Base-by-base conservation (phyloP, 306 rosid species). In the Rosa multiflora region DNA sequence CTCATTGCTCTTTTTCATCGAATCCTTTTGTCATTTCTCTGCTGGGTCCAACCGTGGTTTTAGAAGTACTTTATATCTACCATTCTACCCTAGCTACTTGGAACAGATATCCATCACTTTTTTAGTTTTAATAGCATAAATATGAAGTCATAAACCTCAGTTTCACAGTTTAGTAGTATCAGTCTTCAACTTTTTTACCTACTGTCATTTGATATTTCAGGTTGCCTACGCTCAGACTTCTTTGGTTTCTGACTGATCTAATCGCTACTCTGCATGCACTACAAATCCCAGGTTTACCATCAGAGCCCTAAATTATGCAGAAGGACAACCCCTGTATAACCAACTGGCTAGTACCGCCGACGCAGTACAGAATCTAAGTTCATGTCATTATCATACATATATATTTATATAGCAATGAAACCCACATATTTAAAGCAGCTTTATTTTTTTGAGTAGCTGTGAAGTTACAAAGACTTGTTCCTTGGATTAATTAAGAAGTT, bases 51-150 rank as follows among this genome's bases (percentile, higher is more conserved):
- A 48, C 47, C 18, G 46, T 15, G 47, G 55, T 55, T n/a, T 29
- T 20, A 55, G 26, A 26, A 12, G 39, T 61, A 26, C 67, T 66
- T 10, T 64, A 64, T 58, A n/a, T 58, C 11, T 13, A 64, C 70
- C 44, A 32, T 10, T 44, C 6, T 44, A 44, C 47, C 47, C 48
- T 67, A n/a, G n/a, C n/a, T n/a, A 17, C 5, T 39, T 18, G 23
- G 71, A 63, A 63, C 69, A 63, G 10, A 63, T 63, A 63, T 63
- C 69, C 43, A 63, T 63, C 69, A 63, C 68, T 59, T 32, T 15
- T 63, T 61, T 59, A n/a, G 64, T 10, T 21, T 3, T 58, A 18
- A 23, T 4, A 21, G 37, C 66, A 59, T 10, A 59, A 21, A 59
- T 59, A 23, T 10, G 37, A 59, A 9, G 35, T 23, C 15, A 10